Percentiles rank a stretch among this genome's conserved stretches.
Evolutionary conservation across 148 eudicot species (phyloP).

Genomic region (Amaranthus palmeri): DNA sequence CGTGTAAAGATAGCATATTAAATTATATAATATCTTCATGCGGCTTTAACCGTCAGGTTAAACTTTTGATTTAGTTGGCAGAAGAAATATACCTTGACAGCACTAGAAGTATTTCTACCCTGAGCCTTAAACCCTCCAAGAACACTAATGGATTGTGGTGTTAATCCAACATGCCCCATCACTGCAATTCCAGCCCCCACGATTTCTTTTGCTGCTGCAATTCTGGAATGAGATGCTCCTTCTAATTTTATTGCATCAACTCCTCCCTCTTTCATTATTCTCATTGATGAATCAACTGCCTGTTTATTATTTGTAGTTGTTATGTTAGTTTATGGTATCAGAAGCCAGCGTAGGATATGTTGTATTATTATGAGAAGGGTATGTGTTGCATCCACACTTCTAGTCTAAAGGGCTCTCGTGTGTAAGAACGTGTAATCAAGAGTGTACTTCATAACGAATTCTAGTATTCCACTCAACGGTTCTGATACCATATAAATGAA

Average conservation of each 20-base stretch:
- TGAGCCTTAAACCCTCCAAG: conserved; percentile 98
- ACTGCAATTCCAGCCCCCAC: conserved; percentile 97
- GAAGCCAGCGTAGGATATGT: no score
- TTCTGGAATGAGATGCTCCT: conserved; percentile 85
- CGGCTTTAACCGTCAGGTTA: background rate
- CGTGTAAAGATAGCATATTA: no score
- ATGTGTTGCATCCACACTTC: no score
- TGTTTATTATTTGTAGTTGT: conserved; percentile 36
- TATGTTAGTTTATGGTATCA: no score
- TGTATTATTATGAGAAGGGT: no score
- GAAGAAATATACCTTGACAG: conserved; percentile 68
- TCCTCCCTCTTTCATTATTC: conserved; percentile 87
- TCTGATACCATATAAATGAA: no score
- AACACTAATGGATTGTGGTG: conserved; percentile 94
- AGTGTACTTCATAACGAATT: no score
- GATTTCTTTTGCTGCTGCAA: conserved; percentile 84
- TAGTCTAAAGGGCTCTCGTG: no score
- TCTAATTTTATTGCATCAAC: conserved; percentile 97
- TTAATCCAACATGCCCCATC: conserved; percentile 93
- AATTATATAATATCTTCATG: no score
- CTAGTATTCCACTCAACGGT: no score
- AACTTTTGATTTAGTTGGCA: background rate
- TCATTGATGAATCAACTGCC: conserved; percentile 95
- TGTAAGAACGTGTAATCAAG: no score
- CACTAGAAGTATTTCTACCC: conserved; percentile 76